These are phyloP conservation scores for Chenopodium album DNA, from an alignment of 148 eudicot species.

Conservation along the genomic window DNA sequence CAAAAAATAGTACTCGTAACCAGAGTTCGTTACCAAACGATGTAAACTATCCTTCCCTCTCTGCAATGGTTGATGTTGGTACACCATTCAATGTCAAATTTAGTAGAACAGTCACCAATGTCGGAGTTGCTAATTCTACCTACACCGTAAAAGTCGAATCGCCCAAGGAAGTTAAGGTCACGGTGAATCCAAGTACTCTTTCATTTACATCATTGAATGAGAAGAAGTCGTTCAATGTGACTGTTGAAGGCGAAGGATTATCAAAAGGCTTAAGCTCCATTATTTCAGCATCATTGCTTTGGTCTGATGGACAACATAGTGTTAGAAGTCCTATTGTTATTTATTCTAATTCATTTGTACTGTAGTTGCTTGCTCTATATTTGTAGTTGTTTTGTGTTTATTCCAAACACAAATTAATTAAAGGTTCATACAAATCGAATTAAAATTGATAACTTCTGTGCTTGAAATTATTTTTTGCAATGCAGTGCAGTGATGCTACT, in stretches of 20 bases:
- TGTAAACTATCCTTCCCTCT: slow-evolving; percentile 60
- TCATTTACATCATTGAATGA: slow-evolving; percentile 38
- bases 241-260: slow-evolving; percentile 21
- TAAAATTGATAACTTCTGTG: too few species aligned
- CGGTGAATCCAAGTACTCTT: slow-evolving; percentile 37
- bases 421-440: too few species aligned
- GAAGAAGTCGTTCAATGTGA: slow-evolving; percentile 34
- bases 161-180: slow-evolving; percentile 9
- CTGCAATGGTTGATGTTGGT: neutral
- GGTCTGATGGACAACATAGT: slow-evolving; percentile 53
- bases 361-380: too few species aligned
- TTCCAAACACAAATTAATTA: too few species aligned
- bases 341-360: too few species aligned
- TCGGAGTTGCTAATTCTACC: slow-evolving; percentile 45
- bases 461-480: too few species aligned
- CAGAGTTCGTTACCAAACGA: slow-evolving; percentile 21
- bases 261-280: too few species aligned
- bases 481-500: too few species aligned
- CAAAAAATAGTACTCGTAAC: neutral
- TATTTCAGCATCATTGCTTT: slow-evolving; percentile 33
- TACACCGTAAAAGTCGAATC: slow-evolving; percentile 34
- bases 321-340: slow-evolving; percentile 28
- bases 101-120: slow-evolving; percentile 51
- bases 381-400: too few species aligned
- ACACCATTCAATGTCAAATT: slow-evolving; percentile 21